These are phyloP conservation scores for Globisporangium sylvaticum DNA, from an alignment of 352 stramenopile species.

Conservation along the genomic window DNA sequence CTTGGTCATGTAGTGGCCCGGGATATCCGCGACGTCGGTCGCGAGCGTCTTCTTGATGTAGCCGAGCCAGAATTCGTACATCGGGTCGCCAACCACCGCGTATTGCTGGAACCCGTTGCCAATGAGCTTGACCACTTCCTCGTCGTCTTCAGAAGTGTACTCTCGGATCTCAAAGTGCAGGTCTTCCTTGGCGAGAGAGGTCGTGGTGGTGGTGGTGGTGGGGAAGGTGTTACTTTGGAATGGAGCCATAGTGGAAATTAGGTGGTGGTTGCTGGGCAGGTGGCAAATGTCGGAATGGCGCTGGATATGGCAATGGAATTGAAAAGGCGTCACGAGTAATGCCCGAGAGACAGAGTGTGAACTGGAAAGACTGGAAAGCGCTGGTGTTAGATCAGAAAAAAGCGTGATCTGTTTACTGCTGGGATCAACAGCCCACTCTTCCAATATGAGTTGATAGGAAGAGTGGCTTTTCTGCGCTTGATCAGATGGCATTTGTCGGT, in stretches of 20 bases:
- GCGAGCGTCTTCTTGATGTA: constrained; percentile 5
- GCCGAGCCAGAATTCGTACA: background rate
- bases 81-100: background rate
- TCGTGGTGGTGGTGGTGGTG: background rate
- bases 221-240: background rate
- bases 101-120: constrained; percentile 12
- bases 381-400: no score
- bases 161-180: constrained; percentile 13
- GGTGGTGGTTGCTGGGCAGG: background rate
- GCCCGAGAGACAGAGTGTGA: no score
- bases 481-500: no score
- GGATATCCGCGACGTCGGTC: constrained; percentile 13
- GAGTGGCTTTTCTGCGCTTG: background rate
- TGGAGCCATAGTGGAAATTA: background rate
- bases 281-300: background rate
- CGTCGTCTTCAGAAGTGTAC: constrained; percentile 7
- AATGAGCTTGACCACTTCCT: constrained; percentile 9
- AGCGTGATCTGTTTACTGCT: no score
- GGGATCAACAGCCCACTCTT: background rate
- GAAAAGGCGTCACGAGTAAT: no score
- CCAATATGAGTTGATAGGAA: background rate
- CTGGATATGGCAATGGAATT: no score
- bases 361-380: no score
- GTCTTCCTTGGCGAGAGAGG: background rate
- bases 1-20: background rate